Conservation (phyloP, 176 grass and related monocot genomes). For the Carex pumila region DNA sequence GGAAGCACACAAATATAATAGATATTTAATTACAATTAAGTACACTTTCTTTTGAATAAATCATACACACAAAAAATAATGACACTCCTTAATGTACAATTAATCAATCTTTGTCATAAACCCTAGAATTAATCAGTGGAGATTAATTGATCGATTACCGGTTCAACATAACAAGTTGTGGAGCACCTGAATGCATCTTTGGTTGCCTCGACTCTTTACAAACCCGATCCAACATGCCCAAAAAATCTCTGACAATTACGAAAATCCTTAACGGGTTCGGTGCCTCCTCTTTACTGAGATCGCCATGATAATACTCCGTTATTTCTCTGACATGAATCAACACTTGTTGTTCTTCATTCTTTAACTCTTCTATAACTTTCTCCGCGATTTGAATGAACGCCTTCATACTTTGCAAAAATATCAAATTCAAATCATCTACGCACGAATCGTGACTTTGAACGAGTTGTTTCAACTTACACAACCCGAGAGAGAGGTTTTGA, state of each 20-base stretch:
- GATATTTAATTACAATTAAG: constrained; percentile 2
- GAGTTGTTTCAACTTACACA: constrained; percentile 51
- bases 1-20: background rate
- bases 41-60: background rate
- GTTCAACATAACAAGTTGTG: constrained; percentile 14
- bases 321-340: constrained; percentile 75
- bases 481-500: constrained; percentile 41
- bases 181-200: constrained; percentile 30
- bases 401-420: constrained; percentile 50
- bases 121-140: background rate
- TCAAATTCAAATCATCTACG: constrained; percentile 20
- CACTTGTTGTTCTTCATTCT: constrained; percentile 48
- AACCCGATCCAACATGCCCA: constrained; percentile 70
- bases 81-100: background rate
- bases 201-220: constrained; percentile 63
- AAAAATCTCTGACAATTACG: constrained; percentile 89
- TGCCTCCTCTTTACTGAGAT: constrained; percentile 68
- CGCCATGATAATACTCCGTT: constrained; percentile 94
- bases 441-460: constrained; percentile 13
- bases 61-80: background rate
- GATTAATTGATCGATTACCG: background rate
- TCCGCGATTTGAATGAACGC: constrained; percentile 50
- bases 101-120: background rate
- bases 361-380: constrained; percentile 58
- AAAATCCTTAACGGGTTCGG: constrained; percentile 75